These are phyloP conservation scores for Linnemannia schmuckeri DNA, from an alignment of 192 early-diverging fungal species.

Conservation along the genomic window DNA sequence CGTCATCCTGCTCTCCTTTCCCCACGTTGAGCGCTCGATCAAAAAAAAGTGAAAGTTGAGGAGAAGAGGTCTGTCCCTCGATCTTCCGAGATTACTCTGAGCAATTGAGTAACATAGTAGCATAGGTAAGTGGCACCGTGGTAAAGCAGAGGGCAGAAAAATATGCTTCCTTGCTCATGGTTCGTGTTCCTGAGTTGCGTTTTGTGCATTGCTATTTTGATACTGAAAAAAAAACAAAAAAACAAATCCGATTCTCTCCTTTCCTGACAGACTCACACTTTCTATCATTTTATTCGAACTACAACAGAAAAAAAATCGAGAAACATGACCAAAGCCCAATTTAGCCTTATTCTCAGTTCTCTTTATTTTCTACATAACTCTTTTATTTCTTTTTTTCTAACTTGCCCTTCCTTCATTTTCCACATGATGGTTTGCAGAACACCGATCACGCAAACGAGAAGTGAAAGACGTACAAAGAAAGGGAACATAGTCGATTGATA, in stretches of 20 bases:
- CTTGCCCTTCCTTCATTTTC: background rate
- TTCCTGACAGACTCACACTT: no score
- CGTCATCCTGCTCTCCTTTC: background rate
- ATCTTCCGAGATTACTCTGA: background rate
- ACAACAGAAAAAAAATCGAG: background rate
- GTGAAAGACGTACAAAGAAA: background rate
- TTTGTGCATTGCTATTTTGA: no score
- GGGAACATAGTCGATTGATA: background rate
- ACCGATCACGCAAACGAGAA: background rate
- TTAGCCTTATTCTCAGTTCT: no score
- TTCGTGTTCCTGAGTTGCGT: no score
- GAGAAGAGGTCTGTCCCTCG: background rate
- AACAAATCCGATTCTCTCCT: no score
- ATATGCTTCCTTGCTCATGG: no score
- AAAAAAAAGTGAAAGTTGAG: background rate
- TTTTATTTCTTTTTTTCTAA: background rate
- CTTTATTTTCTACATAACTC: no score
- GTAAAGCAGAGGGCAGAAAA: background rate
- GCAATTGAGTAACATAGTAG: no score
- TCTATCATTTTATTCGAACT: background rate
- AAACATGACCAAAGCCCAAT: background rate
- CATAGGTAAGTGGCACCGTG: background rate
- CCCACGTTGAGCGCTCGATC: slow-evolving; percentile 1
- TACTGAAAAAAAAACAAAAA: no score
- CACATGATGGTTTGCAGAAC: background rate